Conservation (phyloP, 2,329 filamentous ascomycete species). For the Coniochaeta sp. region DNA sequence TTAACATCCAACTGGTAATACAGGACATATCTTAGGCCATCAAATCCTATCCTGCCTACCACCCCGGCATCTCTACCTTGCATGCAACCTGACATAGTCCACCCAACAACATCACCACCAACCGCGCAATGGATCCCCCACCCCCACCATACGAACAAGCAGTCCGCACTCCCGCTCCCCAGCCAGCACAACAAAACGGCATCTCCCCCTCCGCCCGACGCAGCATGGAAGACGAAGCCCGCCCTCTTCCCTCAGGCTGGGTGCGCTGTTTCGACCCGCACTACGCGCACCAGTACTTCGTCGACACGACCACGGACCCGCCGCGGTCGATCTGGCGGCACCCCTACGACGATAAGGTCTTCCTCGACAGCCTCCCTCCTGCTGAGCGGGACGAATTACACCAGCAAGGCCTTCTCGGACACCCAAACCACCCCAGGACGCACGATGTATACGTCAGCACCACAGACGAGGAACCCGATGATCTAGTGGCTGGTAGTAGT, state of each 20-base stretch:
- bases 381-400: conserved; percentile 41
- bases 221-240: conserved; percentile 55
- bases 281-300: conserved; percentile 54
- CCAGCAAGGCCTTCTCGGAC: conserved; percentile 21
- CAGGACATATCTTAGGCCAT: no score
- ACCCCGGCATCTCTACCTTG: no score
- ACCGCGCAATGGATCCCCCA: conserved; percentile 11
- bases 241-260: conserved; percentile 49
- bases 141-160: conserved; percentile 28
- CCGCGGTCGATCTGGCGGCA: conserved; percentile 55
- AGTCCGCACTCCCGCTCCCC: conserved; percentile 13
- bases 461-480: conserved; percentile 13
- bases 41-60: neutral
- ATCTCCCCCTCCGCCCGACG: conserved; percentile 45
- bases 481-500: conserved; percentile 24
- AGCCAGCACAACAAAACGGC: conserved; percentile 30
- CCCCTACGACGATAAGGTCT: conserved; percentile 52
- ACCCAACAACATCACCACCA: conserved; percentile 9
- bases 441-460: conserved; percentile 31
- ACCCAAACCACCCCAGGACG: conserved; percentile 17
- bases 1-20: no score
- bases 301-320: conserved; percentile 46
- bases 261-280: conserved; percentile 47
- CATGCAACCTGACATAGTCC: no score
- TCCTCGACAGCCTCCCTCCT: conserved; percentile 37